A percentile compares a stretch with the other conserved stretches of the same genome.
Evolutionary conservation across 345 rosid species (phyloP).

Genomic region (Murraya koenigii): DNA sequence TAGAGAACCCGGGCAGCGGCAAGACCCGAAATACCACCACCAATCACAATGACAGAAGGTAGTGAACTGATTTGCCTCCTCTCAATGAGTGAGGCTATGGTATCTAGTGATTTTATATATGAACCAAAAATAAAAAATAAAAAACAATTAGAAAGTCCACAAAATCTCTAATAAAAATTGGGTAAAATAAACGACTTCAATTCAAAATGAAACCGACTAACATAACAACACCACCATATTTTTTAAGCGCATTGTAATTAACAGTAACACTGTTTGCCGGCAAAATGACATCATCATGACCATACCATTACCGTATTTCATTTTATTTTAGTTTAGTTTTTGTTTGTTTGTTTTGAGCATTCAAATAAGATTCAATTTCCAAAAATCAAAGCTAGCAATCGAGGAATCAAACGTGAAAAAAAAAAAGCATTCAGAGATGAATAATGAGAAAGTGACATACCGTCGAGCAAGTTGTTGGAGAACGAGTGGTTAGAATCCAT

Average conservation of each 20-base stretch:
- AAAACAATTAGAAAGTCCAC: background rate
- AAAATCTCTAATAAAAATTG: background rate
- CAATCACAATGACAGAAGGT: constrained; percentile 78
- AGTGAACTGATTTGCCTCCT: constrained; percentile 40
- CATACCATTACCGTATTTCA: too few species aligned
- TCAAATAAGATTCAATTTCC: too few species aligned
- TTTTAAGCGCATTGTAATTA: background rate
- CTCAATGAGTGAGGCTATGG: constrained; percentile 38
- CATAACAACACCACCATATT: background rate
- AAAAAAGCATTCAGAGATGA: background rate
- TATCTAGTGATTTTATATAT: constrained; percentile 24
- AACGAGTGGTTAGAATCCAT: constrained; percentile 41
- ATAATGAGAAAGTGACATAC: constrained; percentile 8
- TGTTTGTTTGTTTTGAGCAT: too few species aligned
- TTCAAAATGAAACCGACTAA: background rate
- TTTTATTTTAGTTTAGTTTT: too few species aligned
- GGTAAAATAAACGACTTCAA: background rate
- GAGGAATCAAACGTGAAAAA: too few species aligned
- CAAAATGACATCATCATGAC: background rate
- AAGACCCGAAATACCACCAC: constrained; percentile 86
- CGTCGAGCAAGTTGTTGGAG: constrained; percentile 21
- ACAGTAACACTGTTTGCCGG: background rate
- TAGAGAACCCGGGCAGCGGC: constrained; percentile 77
- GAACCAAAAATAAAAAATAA: background rate
- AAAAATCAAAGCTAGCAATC: too few species aligned